Evolutionary conservation across 148 eudicot species (phyloP), one percentile per base, ranked within the genome.

Genomic region (Vaccinium myrtillus): DNA sequence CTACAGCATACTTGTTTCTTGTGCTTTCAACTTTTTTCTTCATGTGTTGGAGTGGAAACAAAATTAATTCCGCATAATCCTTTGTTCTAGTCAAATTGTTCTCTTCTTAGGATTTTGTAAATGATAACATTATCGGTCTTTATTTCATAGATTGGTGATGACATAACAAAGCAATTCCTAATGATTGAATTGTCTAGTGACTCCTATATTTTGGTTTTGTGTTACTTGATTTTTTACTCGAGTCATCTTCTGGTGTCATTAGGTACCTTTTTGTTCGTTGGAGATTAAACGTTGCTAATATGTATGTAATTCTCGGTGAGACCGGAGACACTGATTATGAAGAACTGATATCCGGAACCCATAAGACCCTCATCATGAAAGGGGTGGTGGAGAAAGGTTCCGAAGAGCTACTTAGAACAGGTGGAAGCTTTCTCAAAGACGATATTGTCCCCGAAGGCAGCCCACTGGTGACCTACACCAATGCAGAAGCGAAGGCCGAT

Each of bases 251-350:
- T 53, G 53, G 13, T 43, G 61, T 39, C 16, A 71, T 61, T 51
- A 91, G 96, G 91, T 94, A 91, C 85, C 89, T 94, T 46, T 94
- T 94, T 27, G 95, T 94, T 43, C 93, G 97, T 3, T 94, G 95
- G 97, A 87, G 94, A 86, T 74, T 94, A 69, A 91, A 94, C 27
- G 97, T 94, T 46, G 94, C 95, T 36, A 94, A 89, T 74, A 92
- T 94, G 97, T 94, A 78, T 27, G 91, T 94, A 30, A 87, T 94
- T 69, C 89, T 94, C 23, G 95, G 97, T 70, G 97, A 94, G 85
- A 91, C 94, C 13, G 95, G 97, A 61, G 97, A 94, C 87, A 92
- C 94, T 0, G 97, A 94, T 84, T 90, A 91, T 30, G 97, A 94
- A 73, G 97, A 94, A 87, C 75, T 94, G 82, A 92, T 92, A 82